Evolutionary conservation across 2,329 filamentous ascomycete species (phyloP).

Genomic region (Xylariaceae sp.): DNA sequence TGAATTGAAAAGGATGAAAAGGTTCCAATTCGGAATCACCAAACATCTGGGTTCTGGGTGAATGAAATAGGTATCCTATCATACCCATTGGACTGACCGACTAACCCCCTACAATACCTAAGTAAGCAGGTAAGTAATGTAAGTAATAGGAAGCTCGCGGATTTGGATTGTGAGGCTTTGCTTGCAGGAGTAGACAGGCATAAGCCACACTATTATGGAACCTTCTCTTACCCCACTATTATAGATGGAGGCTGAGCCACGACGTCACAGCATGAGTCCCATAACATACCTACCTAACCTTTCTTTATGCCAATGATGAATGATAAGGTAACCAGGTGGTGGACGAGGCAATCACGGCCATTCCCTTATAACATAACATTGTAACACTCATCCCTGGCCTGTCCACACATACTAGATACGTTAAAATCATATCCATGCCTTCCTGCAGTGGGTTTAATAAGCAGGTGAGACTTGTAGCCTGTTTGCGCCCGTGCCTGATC

Average conservation of each 20-base stretch:
- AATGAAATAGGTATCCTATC: too few relatives aligned
- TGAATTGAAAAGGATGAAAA: not conserved
- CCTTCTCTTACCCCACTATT: too few relatives aligned
- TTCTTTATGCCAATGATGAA: not conserved
- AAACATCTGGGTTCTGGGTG: too few relatives aligned
- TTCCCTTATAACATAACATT: not conserved
- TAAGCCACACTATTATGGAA: too few relatives aligned
- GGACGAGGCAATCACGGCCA: not conserved
- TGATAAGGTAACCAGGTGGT: not conserved
- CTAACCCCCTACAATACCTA: too few relatives aligned
- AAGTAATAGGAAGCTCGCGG: too few relatives aligned
- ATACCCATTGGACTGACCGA: too few relatives aligned
- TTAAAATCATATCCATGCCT: conserved; percentile 6
- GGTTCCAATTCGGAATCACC: too few relatives aligned
- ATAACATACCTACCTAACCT: not conserved
- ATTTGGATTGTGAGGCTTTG: too few relatives aligned
- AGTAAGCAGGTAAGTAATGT: too few relatives aligned
- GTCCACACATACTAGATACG: not conserved
- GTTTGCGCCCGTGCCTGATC: conserved; percentile 11
- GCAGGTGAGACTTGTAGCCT: conserved; percentile 9
- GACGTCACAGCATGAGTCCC: not conserved
- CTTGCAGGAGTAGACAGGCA: too few relatives aligned
- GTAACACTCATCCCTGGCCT: not conserved
- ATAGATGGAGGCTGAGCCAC: too few relatives aligned
- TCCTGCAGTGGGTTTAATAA: conserved; percentile 1